Conservation (phyloP, 2,329 filamentous ascomycete species). For the Aspergillus sp. region DNA sequence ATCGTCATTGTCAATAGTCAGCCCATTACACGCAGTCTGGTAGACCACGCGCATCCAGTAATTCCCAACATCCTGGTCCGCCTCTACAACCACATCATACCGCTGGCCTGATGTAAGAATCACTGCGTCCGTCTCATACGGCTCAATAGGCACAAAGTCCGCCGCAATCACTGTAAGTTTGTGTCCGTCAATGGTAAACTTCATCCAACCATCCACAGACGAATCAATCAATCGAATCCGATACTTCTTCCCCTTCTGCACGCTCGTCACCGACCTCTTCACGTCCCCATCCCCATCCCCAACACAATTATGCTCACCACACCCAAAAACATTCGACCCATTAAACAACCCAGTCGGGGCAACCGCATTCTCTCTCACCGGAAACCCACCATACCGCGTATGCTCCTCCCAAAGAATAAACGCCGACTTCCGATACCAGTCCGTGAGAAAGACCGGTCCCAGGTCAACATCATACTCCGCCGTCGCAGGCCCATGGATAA, state of each 20-base stretch:
- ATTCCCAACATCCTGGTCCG: slow-evolving; percentile 23
- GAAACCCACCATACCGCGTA: too few species aligned
- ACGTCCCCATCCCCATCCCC: slow-evolving; percentile 24
- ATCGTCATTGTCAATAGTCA: slow-evolving; percentile 38
- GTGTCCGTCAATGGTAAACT: slow-evolving; percentile 55
- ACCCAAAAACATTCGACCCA: slow-evolving; percentile 34
- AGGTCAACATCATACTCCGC: slow-evolving; percentile 40
- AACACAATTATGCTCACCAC: slow-evolving; percentile 22
- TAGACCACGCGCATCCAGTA: slow-evolving; percentile 49
- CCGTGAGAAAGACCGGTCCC: slow-evolving; percentile 35
- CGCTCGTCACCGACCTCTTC: slow-evolving; percentile 48
- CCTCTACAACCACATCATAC: slow-evolving; percentile 39
- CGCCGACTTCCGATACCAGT: slow-evolving; percentile 26
- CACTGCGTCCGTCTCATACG: slow-evolving; percentile 47
- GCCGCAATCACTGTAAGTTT: slow-evolving; percentile 56
- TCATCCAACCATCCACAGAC: slow-evolving; percentile 26
- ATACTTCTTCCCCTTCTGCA: slow-evolving; percentile 38
- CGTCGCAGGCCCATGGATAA: slow-evolving; percentile 45
- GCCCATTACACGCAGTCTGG: slow-evolving; percentile 44
- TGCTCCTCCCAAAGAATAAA: too few species aligned
- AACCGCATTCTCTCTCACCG: too few species aligned
- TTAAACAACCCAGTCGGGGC: slow-evolving; percentile 45
- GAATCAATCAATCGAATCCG: slow-evolving; percentile 29
- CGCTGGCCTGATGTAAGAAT: slow-evolving; percentile 31
- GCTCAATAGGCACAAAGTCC: slow-evolving; percentile 59